A percentile compares a stretch with the other conserved stretches of the same genome.
Conservation (phyloP, 176 grass and related monocot genomes). For the Cocos nucifera region DNA sequence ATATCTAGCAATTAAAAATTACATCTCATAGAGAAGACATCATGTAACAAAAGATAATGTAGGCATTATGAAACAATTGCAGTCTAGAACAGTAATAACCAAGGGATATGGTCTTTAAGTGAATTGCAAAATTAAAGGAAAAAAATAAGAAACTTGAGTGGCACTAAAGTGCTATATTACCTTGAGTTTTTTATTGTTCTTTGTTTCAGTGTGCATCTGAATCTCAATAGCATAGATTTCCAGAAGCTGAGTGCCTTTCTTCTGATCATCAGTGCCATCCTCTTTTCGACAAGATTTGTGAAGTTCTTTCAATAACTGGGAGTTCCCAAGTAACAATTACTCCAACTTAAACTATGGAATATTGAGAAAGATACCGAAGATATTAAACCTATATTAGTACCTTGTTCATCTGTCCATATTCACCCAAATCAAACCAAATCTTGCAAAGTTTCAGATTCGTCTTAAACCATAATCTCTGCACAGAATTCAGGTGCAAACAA, state of each 20-base stretch:
- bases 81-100: too few species aligned
- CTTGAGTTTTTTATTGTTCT: slow-evolving; percentile 99
- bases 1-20: too few species aligned
- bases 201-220: slow-evolving; percentile 99
- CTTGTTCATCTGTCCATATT: slow-evolving; percentile 97
- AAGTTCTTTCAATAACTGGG: slow-evolving; percentile 72
- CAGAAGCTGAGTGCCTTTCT: slow-evolving; percentile 99
- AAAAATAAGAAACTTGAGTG: too few species aligned
- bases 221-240: slow-evolving; percentile 99
- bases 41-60: too few species aligned
- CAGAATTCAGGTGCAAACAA: too few species aligned
- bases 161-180: slow-evolving; percentile 11
- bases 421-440: slow-evolving; percentile 98
- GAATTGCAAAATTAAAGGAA: too few species aligned
- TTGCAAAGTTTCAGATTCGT: slow-evolving; percentile 98
- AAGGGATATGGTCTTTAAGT: too few species aligned
- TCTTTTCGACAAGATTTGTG: slow-evolving; percentile 95
- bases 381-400: slow-evolving; percentile 14
- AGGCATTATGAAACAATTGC: too few species aligned
- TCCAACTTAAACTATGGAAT: too few species aligned
- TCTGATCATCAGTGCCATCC: slow-evolving; percentile 98
- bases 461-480: slow-evolving; percentile 98
- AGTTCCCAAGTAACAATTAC: too few species aligned
- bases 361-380: too few species aligned
- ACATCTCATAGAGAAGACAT: too few species aligned